Base-by-base conservation (phyloP, 805 yeast species). In the Huiozyma naganishii region DNA sequence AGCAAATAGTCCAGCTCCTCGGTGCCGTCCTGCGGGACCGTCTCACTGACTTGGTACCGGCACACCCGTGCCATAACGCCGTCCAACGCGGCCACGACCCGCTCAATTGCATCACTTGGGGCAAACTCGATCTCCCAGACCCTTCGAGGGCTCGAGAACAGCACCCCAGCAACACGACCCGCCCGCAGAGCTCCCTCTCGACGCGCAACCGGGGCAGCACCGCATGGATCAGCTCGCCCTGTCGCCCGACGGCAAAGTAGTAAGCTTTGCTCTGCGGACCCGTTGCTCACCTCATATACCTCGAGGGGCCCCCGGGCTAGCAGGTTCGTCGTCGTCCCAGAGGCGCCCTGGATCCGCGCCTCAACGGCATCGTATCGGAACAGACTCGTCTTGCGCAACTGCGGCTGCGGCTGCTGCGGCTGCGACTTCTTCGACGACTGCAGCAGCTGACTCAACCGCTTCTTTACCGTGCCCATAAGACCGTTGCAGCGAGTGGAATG, bases 141-240 rank as follows among this genome's bases (percentile, higher is more conserved):
- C 52, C 90, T 65, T 48, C 78, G 81, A 0, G 94, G 94, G 52
- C 83, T 83, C 28, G 76, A 76, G 45, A 85, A 69, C 0, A 87
- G 80, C 12, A 84, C 57, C 2, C 81, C 68, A 51, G 80, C 80
- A 12, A 46, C 50, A 32, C 27, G 44, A 7, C 32, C 51, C 71
- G 73, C 41, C 33, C 33, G 4, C 33, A 11, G 46, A 48, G 23
- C 63, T 8, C 72, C 68, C 51, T 83, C 65, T 47, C 82, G 2
- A 85, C 68, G 51, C 77, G 74, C 43, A 80, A 59, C 47, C 71
- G 74, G 4, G 87, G 85, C 42, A 85, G 63, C 10, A 85, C 72
- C 4, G 95, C 94, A 55, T 83, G 83, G 1, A 83, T 74, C 34
- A 85, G 45, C 28, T 56, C 54, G 12, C 55, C 60, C 37, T 55